phyloP scores from a whole-genome alignment of 306 rosid genomes.

The Fragaria ananassa region DNA sequence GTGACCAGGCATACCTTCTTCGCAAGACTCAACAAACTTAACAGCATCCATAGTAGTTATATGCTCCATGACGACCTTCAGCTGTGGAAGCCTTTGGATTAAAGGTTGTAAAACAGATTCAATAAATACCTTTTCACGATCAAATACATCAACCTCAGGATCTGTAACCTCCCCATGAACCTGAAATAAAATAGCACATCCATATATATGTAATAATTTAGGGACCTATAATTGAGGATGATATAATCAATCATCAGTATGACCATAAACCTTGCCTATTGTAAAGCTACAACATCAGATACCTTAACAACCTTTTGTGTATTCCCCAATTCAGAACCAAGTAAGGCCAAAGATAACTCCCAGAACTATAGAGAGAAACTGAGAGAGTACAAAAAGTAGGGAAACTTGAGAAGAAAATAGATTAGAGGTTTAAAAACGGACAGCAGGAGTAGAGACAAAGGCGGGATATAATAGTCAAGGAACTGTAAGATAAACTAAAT shows the following conservation, averaged over 20 bases:
- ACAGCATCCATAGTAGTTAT: slow-evolving; percentile 84
- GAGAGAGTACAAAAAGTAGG: background rate
- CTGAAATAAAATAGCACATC: slow-evolving; percentile 32
- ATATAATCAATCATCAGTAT: background rate
- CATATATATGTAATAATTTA: background rate
- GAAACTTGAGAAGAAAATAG: background rate
- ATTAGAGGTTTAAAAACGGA: background rate
- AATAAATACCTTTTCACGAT: slow-evolving; percentile 83
- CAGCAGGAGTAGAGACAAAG: background rate
- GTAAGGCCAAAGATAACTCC: background rate
- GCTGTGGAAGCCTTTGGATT: slow-evolving; percentile 69
- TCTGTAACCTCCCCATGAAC: slow-evolving; percentile 92
- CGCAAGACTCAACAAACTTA: slow-evolving; percentile 66
- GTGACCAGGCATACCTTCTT: slow-evolving; percentile 46
- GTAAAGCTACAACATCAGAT: background rate
- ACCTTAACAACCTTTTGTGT: background rate
- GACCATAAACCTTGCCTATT: background rate
- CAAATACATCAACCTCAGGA: slow-evolving; percentile 72
- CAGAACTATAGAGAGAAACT: background rate
- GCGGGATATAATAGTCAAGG: background rate
- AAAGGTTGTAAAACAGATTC: slow-evolving; percentile 72
- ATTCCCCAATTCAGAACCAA: background rate
- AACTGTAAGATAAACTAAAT: background rate
- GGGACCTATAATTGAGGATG: background rate
- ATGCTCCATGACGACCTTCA: slow-evolving; percentile 94